Conservation (phyloP, 2,329 filamentous ascomycete species). For the Zelopaecilomyces penicillatus region DNA sequence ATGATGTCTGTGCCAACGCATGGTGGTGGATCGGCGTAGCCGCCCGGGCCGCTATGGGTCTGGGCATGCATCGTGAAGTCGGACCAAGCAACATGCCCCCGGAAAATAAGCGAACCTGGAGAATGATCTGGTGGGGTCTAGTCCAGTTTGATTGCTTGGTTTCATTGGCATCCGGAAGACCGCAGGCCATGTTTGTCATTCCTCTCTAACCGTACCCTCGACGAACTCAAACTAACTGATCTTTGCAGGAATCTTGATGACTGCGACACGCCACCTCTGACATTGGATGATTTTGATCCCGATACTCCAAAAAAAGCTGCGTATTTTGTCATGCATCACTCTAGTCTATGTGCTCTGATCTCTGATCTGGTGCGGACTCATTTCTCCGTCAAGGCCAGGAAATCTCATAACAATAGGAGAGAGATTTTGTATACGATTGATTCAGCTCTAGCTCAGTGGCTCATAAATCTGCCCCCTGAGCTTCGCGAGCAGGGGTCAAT, state of each 20-base stretch:
- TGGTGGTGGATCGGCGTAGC: constrained; percentile 40
- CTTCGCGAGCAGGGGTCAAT: neutral
- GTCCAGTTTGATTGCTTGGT: constrained; percentile 10
- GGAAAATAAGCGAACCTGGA: constrained; percentile 3
- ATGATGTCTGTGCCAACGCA: constrained; percentile 40
- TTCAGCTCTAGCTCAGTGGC: neutral
- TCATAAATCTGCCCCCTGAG: neutral
- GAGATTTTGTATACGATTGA: neutral
- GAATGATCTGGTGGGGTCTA: constrained; percentile 10
- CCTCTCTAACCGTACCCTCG: no score
- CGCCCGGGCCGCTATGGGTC: constrained; percentile 37
- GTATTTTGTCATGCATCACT: constrained; percentile 5
- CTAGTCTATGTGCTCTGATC: constrained; percentile 6
- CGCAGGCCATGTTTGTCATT: constrained; percentile 3
- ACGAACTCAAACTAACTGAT: neutral
- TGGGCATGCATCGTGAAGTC: constrained; percentile 35
- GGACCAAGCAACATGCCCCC: constrained; percentile 1
- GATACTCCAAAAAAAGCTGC: neutral
- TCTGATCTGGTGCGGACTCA: neutral
- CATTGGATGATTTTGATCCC: constrained; percentile 1
- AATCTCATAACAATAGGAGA: neutral
- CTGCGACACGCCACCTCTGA: neutral
- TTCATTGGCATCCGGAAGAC: constrained; percentile 6
- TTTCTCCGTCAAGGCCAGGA: neutral
- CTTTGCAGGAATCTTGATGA: constrained; percentile 6